Evolutionary conservation across 441 rosid species (phyloP), one percentile per base, ranked within the genome.

Genomic region (Erysimum pusillum): DNA sequence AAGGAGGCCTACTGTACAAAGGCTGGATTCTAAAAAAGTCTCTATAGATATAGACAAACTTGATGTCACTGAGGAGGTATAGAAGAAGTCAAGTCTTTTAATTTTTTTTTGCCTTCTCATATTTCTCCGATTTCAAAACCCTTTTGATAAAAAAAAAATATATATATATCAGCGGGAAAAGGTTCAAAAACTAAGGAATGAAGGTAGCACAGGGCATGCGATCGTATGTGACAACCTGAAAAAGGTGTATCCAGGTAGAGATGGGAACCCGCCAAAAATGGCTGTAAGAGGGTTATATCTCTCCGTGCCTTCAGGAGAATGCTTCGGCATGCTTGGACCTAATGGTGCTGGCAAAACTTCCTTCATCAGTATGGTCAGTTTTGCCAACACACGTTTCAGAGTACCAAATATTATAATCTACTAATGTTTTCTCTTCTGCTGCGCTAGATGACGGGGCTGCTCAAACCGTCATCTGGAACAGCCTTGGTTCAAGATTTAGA

Each of bases 261-360:
- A 95, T 80, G 97, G 98, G 69, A 95, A 90, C 78, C 99, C 95
- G 4, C 85, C 81, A 77, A 93, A 93, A 81, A 11, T 84, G 74
- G 98, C 97, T 6, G 97, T 95, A 20, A 85, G 84, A 76, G 98
- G 96, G 17, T 77, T 95, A 67, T 90, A 95, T 74, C 95, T 95
- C 72, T 95, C 87, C 71, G 77, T 93, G 79, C 91, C 94, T 75
- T 83, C 83, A 60, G 98, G 96, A 45, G 97, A 96, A 81, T 95
- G 99, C 82, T 93, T 95, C 39, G 99, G 99, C 39, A 85, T 93
- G 93, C 95, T 95, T 64, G 97, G 98, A 75, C 99, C 99, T 2
- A 95, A 95, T 78, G 99, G 98, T 66, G 98, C 99, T 4, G 97
- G 99, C 45, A 95, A 95, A 81, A 93, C 99, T 52, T 93, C 98